Base-by-base conservation (phyloP, 1,284 basidiomycete genomes). In the Ceratorhiza oryzae-sativae region DNA sequence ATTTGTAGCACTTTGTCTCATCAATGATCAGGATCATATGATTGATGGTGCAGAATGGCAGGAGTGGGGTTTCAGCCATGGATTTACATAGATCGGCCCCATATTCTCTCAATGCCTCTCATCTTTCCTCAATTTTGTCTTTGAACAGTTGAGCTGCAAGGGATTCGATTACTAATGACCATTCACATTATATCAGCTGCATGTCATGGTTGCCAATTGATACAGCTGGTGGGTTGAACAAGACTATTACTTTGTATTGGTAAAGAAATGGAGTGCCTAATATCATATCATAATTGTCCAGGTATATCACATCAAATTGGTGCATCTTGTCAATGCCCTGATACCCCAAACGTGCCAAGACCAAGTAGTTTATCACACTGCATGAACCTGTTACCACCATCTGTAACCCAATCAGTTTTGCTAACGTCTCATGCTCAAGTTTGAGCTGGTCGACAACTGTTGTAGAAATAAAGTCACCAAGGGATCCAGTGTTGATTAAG, bases 381-480 rank as follows among this genome's bases (percentile, higher is more conserved):
- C 74, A 8, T 0, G 78, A 77, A 1, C 80, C 78, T 25, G 80
- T 72, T 0, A 79, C 76, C 1, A 78, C 75, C 13, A 82, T 63
- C 59, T 81, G 81, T 0, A 82, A 71, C 0, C 77, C 75, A 9
- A 82, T 71, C 0, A 77, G 80, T 23, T 79, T 80, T 0, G 59
- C 72, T 0, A 82, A 58, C 0, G 75, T 72, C 0, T 77, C 72
- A 0, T 62, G 41, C 18, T 71, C 61, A 0, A 82, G 9, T 0
- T 76, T 73, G 0, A 83, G 67, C 62, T 83, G 81, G 67, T 83
- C 80, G 0, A 76, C 82, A 0, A 84, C 39, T 3, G 73, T 79
- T 0, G 79, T 79, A 2, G 81, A 84, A 60, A 85, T 77, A 58
- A 84, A 82, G 53, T 84, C 82, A 0, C 79, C 78, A 0, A 83